Conservation (phyloP, 169 alveolate species). For the Cryptosporidium bovis region DNA sequence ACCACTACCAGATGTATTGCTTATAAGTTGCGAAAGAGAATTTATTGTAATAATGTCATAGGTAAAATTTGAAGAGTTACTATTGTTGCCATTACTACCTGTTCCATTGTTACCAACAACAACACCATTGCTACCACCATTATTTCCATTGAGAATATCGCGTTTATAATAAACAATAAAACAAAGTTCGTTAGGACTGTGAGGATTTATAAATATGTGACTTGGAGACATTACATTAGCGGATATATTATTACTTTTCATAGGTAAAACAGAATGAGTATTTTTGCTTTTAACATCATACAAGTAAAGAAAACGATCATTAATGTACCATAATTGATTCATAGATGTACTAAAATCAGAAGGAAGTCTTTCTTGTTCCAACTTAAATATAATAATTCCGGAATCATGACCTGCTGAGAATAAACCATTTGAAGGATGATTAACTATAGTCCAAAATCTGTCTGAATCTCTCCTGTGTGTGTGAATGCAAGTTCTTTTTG, state of each 20-base stretch:
- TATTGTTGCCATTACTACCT: not conserved
- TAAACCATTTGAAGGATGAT: slow-evolving; percentile 88
- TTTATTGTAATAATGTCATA: slow-evolving; percentile 56
- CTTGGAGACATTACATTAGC: slow-evolving; percentile 45
- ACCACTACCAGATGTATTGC: slow-evolving; percentile 4
- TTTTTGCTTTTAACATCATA: slow-evolving; percentile 81
- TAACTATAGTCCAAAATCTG: slow-evolving; percentile 95
- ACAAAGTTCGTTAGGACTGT: slow-evolving; percentile 66
- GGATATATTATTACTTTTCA: slow-evolving; percentile 62
- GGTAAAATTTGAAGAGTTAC: not conserved
- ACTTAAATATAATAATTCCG: slow-evolving; percentile 92
- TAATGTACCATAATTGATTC: slow-evolving; percentile 81
- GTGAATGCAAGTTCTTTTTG: slow-evolving; percentile 88
- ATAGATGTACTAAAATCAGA: slow-evolving; percentile 75
- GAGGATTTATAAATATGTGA: slow-evolving; percentile 37
- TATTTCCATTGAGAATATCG: slow-evolving; percentile 28
- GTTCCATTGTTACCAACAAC: not conserved
- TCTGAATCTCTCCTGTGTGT: slow-evolving; percentile 91
- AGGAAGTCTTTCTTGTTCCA: slow-evolving; percentile 90
- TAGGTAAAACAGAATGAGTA: slow-evolving; percentile 73
- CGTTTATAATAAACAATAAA: slow-evolving; percentile 52
- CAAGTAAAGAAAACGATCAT: slow-evolving; percentile 83
- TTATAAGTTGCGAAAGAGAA: slow-evolving; percentile 18
- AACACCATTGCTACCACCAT: not conserved
- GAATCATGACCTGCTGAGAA: slow-evolving; percentile 96